phyloP scores from a whole-genome alignment of 148 eudicot species.

The Cornus controversa region DNA sequence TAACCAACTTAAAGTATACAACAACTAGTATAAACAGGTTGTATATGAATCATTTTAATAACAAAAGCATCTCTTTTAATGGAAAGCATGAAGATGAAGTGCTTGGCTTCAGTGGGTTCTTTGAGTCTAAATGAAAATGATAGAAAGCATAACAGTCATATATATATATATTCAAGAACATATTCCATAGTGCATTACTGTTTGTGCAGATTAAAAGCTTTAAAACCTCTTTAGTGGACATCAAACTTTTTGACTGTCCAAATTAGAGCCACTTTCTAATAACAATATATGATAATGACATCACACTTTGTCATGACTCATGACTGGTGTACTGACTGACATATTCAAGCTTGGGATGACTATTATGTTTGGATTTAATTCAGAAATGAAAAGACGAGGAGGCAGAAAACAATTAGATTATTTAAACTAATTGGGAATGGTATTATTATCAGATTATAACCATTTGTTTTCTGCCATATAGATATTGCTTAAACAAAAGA shows the following conservation, averaged over 20 bases:
- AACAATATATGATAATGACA: too few relatives aligned
- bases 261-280: too few relatives aligned
- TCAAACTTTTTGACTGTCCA: too few relatives aligned
- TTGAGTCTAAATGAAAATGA: conserved; percentile 4
- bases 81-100: conserved; percentile 2
- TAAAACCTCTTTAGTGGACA: background rate
- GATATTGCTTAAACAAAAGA: background rate
- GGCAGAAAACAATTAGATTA: too few relatives aligned
- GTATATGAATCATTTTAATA: background rate
- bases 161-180: background rate
- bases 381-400: too few relatives aligned
- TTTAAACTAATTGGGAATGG: too few relatives aligned
- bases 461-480: too few relatives aligned
- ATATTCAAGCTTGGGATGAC: too few relatives aligned
- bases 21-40: background rate
- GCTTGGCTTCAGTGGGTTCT: background rate
- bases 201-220: conserved; percentile 5
- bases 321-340: background rate
- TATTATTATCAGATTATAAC: too few relatives aligned
- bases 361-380: too few relatives aligned
- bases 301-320: background rate
- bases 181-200: conserved; percentile 1
- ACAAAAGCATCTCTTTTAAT: background rate
- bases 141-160: background rate
- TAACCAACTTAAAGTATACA: too few relatives aligned